These are phyloP conservation scores for Euphorbia celastroides DNA, from an alignment of 441 rosid species.

Conservation along the genomic window DNA sequence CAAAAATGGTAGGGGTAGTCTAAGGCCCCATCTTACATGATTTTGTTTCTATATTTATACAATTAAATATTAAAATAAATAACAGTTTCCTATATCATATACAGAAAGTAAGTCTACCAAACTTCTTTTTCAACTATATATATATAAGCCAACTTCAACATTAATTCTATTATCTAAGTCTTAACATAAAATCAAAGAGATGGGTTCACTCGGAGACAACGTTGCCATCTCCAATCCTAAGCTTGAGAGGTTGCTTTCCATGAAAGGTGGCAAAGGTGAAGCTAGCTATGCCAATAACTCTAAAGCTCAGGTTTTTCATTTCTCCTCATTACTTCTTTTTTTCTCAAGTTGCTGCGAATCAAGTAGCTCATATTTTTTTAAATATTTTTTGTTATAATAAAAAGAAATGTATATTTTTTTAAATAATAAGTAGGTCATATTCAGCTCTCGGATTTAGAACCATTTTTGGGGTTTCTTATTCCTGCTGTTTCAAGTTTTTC, in stretches of 20 bases:
- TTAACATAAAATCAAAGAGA: conserved; percentile 9
- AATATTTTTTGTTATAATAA: no score
- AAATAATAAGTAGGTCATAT: no score
- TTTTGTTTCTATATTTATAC: conserved; percentile 11
- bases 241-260: conserved; percentile 79
- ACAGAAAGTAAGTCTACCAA: no score
- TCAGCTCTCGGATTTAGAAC: no score
- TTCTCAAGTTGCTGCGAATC: not conserved
- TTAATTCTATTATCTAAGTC: no score
- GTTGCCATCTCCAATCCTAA: conserved; percentile 57
- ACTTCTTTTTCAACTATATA: not conserved
- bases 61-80: no score
- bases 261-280: conserved; percentile 96
- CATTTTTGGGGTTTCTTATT: no score
- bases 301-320: conserved; percentile 71
- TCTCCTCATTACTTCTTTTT: not conserved
- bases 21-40: conserved; percentile 18
- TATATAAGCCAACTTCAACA: not conserved
- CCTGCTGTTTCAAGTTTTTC: no score
- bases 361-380: no score
- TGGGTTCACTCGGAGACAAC: conserved; percentile 57
- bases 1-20: conserved; percentile 19
- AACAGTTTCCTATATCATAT: no score
- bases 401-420: no score
- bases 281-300: conserved; percentile 92